phyloP scores from a whole-genome alignment of 805 yeast species.

The Candida broadrunensis region DNA sequence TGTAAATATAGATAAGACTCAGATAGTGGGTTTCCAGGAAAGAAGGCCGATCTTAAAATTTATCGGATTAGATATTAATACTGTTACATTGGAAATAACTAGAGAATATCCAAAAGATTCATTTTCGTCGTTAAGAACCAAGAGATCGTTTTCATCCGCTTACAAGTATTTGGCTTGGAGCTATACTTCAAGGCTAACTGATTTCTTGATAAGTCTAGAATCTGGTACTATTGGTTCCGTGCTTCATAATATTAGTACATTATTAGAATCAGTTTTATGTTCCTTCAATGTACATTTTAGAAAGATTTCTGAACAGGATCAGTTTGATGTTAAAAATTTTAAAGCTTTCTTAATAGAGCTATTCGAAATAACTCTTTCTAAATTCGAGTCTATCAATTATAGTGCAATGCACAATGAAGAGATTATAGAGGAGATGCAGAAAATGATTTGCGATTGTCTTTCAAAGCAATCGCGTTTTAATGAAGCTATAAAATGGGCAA shows the following conservation, averaged over 20 bases:
- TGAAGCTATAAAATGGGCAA: neutral
- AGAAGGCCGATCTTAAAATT: conserved; percentile 14
- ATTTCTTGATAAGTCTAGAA: conserved; percentile 15
- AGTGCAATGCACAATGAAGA: conserved; percentile 1
- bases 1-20: conserved; percentile 29
- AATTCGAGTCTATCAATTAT: conserved; percentile 11
- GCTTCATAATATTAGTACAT: conserved; percentile 9
- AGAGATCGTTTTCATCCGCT: conserved; percentile 16
- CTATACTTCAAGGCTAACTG: conserved; percentile 17
- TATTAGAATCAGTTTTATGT: neutral
- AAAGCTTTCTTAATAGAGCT: conserved; percentile 11
- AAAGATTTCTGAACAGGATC: neutral
- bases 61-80: conserved; percentile 28
- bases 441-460: neutral
- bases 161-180: conserved; percentile 20
- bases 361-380: conserved; percentile 9
- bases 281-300: neutral
- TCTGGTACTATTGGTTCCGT: conserved; percentile 9
- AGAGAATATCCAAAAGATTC: conserved; percentile 7
- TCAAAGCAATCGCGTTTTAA: neutral
- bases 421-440: conserved; percentile 8
- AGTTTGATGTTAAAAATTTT: conserved; percentile 6
- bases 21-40: conserved; percentile 9
- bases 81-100: conserved; percentile 16
- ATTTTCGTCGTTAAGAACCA: conserved; percentile 6